A percentile compares a stretch with the other conserved stretches of the same genome.
Evolutionary conservation across 192 early-diverging fungal genomes (phyloP).

Genomic region (Coemansia aciculifera): DNA sequence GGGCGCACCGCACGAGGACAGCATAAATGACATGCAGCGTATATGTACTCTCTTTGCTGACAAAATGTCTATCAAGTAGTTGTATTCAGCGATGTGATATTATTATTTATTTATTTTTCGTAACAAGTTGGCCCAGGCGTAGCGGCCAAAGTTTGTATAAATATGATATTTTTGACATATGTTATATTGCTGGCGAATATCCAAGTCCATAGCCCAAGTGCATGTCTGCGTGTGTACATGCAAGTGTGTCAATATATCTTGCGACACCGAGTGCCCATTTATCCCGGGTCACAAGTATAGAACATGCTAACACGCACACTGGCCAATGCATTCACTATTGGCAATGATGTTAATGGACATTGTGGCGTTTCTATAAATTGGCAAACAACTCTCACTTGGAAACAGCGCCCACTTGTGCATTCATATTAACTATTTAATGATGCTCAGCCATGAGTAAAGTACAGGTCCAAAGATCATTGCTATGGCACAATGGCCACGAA

Average conservation of each 20-base stretch:
- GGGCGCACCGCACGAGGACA: slow-evolving; percentile 47
- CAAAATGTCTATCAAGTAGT: slow-evolving; percentile 1
- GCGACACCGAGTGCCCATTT: slow-evolving; percentile 7
- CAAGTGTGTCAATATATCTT: neutral
- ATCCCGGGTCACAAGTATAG: neutral
- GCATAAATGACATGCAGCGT: slow-evolving; percentile 49
- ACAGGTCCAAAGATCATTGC: neutral
- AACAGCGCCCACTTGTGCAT: neutral
- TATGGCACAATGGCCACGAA: neutral
- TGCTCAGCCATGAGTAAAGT: neutral
- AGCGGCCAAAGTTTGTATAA: neutral
- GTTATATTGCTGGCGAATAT: neutral
- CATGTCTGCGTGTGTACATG: neutral
- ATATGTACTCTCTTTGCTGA: slow-evolving; percentile 45
- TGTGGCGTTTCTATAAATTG: slow-evolving; percentile 2
- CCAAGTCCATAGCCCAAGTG: neutral
- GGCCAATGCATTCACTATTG: slow-evolving; percentile 2
- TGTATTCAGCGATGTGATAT: neutral
- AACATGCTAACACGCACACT: neutral
- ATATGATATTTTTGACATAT: neutral
- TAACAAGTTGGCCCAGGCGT: neutral
- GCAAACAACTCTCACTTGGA: neutral
- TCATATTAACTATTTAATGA: neutral
- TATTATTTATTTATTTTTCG: neutral
- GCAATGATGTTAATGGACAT: neutral